phyloP scores from a whole-genome alignment of 2,329 filamentous ascomycete genomes.

The Aureobasidium mangrovei region DNA sequence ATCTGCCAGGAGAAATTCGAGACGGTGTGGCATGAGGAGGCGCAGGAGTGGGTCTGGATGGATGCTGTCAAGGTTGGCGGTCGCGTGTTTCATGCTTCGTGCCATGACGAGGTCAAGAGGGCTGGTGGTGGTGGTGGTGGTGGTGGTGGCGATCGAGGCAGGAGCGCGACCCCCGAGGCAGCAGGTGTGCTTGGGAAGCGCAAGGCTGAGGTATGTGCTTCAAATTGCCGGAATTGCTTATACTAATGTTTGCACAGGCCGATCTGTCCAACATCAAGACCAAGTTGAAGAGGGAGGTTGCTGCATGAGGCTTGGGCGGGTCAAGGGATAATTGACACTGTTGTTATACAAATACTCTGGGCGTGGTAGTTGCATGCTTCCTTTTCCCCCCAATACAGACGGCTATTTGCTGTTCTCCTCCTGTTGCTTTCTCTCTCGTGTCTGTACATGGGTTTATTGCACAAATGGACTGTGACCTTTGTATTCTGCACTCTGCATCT shows the following conservation, averaged over 20 bases:
- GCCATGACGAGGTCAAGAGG: slow-evolving; percentile 56
- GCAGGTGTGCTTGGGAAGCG: slow-evolving; percentile 23
- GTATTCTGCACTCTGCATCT: too few relatives aligned
- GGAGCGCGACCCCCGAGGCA: slow-evolving; percentile 28
- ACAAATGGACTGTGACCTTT: too few relatives aligned
- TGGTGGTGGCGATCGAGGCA: slow-evolving; percentile 18
- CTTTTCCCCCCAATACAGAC: too few relatives aligned
- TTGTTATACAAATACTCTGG: too few relatives aligned
- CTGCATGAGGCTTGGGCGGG: neutral
- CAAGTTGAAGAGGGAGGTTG: slow-evolving; percentile 12
- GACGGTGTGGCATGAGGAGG: slow-evolving; percentile 82
- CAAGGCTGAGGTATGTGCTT: slow-evolving; percentile 23
- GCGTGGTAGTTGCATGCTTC: too few relatives aligned
- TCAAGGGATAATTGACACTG: too few relatives aligned
- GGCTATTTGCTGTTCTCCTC: too few relatives aligned
- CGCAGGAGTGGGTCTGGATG: slow-evolving; percentile 95
- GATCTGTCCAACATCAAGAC: slow-evolving; percentile 4
- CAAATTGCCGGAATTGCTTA: neutral
- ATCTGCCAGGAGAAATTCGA: slow-evolving; percentile 96
- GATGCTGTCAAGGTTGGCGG: slow-evolving; percentile 72
- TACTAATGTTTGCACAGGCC: neutral
- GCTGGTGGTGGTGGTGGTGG: slow-evolving; percentile 16
- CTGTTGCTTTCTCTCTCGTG: too few relatives aligned
- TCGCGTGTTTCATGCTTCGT: slow-evolving; percentile 82
- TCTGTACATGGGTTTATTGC: too few relatives aligned